phyloP scores from a whole-genome alignment of 1,284 basidiomycete species.

The Ceratobasidium papillatum region DNA sequence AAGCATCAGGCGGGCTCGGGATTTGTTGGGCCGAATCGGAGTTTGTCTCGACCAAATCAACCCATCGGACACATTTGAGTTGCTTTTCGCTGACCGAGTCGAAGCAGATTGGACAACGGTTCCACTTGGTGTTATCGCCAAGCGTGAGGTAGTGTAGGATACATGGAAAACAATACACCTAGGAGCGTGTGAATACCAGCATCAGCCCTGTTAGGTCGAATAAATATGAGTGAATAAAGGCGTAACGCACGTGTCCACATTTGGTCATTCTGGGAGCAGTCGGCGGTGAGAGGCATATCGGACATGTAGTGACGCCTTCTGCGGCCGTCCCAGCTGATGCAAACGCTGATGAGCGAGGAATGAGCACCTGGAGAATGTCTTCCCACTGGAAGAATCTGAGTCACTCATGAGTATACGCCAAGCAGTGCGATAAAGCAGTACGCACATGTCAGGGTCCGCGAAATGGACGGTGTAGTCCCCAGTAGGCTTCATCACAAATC shows the following conservation, averaged over 20 bases:
- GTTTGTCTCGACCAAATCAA: constrained; percentile 57
- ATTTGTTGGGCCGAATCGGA: not conserved
- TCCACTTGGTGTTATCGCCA: constrained; percentile 83
- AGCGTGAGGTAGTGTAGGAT: constrained; percentile 90
- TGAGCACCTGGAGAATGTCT: constrained; percentile 95
- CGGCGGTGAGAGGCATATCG: constrained; percentile 93
- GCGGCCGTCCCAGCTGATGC: constrained; percentile 60
- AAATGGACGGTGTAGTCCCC: constrained; percentile 95
- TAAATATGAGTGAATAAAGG: constrained; percentile 42
- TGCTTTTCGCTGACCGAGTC: constrained; percentile 92
- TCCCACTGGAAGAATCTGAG: constrained; percentile 90
- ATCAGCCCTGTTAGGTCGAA: constrained; percentile 42
- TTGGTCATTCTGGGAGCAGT: constrained; percentile 95
- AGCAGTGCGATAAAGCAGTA: constrained; percentile 42
- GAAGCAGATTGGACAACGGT: constrained; percentile 94
- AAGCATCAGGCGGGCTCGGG: not conserved
- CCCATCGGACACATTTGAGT: constrained; percentile 92
- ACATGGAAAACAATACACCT: constrained; percentile 92
- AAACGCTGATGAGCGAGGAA: constrained; percentile 73
- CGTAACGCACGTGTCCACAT: constrained; percentile 87
- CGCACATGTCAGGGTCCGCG: constrained; percentile 92
- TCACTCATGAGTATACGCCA: constrained; percentile 20
- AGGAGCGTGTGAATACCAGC: constrained; percentile 35
- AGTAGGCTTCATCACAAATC: constrained; percentile 90
- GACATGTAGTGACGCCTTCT: constrained; percentile 81